Base-by-base conservation (phyloP, 164 flowering plant species). In the Umbellularia californica region DNA sequence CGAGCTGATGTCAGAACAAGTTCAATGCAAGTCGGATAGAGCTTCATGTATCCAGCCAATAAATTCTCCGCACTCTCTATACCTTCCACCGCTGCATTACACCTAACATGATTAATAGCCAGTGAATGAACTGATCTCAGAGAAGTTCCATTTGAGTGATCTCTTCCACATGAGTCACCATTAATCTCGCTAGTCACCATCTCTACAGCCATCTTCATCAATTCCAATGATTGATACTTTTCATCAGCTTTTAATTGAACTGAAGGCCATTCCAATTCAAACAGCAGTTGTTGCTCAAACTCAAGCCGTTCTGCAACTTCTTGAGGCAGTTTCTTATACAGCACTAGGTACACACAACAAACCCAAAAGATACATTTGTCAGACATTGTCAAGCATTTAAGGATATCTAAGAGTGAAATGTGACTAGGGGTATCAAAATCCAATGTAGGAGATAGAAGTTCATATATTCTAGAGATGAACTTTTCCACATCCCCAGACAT, bases 301-400 rank as follows among this genome's bases (percentile, higher is more conserved):
- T 92, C 96, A 80, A 92, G 83, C 73, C 65, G 81, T 60, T 78
- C 81, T n/a, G 88, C 85, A 5, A 91, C 71, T 69, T 81, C 79
- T 77, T 85, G 89, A n/a, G 98, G 98, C 63, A 92, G 83, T 83
- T 87, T 91, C 82, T 84, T 84, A 87, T 92, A 92, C 33, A 90
- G 77, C 70, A 87, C 82, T 50, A 94, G 80, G 86, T 91, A 94
- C 30, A 88, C 84, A 84, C 89, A 89, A 82, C 86, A 92, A 81
- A 91, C 81, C 96, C 97, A 91, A 80, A 94, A 87, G 70, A 88
- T 80, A 80, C 88, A 88, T 84, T 84, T 90, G 76, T 94, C 97
- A 74, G 87, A 81, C 74, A 90, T 19, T 47, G 88, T 86, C 77
- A 93, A 81, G 79, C 84, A 88, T 65, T 83, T 6, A 58, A 87